Evolutionary conservation across 1,139 yeast genomes (phyloP), one percentile per base, ranked within the genome.

Genomic region (Yamadazyma pseudoaaseri): DNA sequence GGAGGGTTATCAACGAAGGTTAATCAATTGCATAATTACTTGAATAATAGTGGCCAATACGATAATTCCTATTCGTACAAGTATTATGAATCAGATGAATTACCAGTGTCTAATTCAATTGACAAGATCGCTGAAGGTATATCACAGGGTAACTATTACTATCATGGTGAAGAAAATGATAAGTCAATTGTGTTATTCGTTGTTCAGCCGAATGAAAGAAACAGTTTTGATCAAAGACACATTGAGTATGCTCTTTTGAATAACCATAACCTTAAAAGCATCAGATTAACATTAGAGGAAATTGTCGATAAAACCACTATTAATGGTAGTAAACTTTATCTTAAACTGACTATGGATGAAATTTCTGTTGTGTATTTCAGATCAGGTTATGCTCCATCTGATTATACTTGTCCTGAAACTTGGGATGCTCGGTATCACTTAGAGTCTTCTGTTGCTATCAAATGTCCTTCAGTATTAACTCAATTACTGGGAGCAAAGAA

Each of bases 401-500:
- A 84, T 55, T 87, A 82, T 57, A 71, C 75, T 29, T 62, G 65
- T 1, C 62, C 58, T 11, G 56, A 56, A 11, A 79, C 86, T 27
- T 94, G 98, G 98, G 73, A 73, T 11, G 81, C 86, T 7, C 74
- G 98, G 50, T 66, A 76, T 15, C 56, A 65, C 27, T 68, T 92
- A 38, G 98, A 92, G 55, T 70, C 76, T 16, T 73, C 92, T 6
- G 61, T 66, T 34, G 96, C 97, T 1, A 82, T 92, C 42, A 90
- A 92, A 56, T 90, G 96, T 43, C 98, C 98, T 3, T 81, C 95
- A 3, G 63, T 92, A 21, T 65, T 86, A 41, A 87, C 95, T 2
- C 98, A 94, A 59, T 68, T 92, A 38, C 79, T 96, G 20, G 98
- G 98, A 0, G 79, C 96, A 9, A 94, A 92, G 52, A 92, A 92